Evolutionary conservation across 371 early-diverging fungal species (phyloP), one percentile per base, ranked within the genome.

Genomic region (Dinochytrium kinnereticum): DNA sequence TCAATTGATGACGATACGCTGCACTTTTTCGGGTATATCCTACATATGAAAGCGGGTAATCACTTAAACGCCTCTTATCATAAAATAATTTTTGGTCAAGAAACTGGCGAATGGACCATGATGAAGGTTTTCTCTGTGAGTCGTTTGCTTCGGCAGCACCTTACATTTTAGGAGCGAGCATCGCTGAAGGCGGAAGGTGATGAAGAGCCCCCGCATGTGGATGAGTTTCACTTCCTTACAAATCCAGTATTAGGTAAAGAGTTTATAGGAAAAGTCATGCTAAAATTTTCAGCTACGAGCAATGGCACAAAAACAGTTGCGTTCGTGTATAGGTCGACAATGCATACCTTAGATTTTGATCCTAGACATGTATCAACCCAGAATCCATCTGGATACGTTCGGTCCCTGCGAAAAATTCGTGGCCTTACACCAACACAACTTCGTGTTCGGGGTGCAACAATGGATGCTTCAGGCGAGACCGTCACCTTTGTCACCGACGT

Each of bases 261-360:
- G n/a, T n/a, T n/a, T n/a, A n/a, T n/a, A n/a, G n/a, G n/a, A n/a
- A n/a, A n/a, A n/a, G n/a, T n/a, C n/a, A n/a, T n/a, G n/a, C n/a
- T n/a, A n/a, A n/a, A 26, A 2, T 66, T 26, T 28, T 19, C 34
- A 68, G 68, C 68, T 1, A 51, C 51, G 13, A 70, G 31, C 40
- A 55, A 39, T 33, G n/a, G 7, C 30, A 28, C 59, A 24, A 70
- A 1, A 30, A 24, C 59, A 3, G 55, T 37, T 2, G 70, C 59
- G 24, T 70, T 70, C 31, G 21, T 70, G 1, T 70, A 57, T 59
- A n/a, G 44, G 21, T 31, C 44, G 2, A 19, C 51, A 10, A 55
- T 70, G 17, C 51, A 50, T 51, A 57, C 55, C 19, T 5, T 70
- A 50, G 70, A 70, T 49, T 70, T n/a, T 37, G 70, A 59, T 53